phyloP scores from a whole-genome alignment of 2,329 filamentous ascomycete genomes.

The Scedosporium dehoogii region DNA sequence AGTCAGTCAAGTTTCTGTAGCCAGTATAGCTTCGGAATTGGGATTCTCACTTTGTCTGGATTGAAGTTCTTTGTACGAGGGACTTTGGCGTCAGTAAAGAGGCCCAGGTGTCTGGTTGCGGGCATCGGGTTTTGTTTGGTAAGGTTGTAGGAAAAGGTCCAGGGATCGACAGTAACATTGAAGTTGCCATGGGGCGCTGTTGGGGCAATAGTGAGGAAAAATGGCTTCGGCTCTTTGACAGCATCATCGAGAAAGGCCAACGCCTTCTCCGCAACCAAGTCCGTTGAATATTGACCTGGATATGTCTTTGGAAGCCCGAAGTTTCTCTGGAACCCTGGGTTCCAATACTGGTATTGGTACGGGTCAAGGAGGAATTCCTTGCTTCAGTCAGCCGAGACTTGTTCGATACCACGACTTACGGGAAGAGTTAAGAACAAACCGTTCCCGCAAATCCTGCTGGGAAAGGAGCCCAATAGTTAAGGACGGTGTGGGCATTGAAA shows the following conservation, averaged over 20 bases:
- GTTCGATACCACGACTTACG: slow-evolving; percentile 30
- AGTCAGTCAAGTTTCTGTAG: too few relatives aligned
- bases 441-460: slow-evolving; percentile 47
- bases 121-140: slow-evolving; percentile 11
- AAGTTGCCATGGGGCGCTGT: slow-evolving; percentile 22
- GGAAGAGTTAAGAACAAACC: slow-evolving; percentile 55
- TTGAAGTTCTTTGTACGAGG: slow-evolving; percentile 60
- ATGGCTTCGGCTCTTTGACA: slow-evolving; percentile 31
- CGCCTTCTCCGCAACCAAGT: slow-evolving; percentile 42
- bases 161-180: slow-evolving; percentile 13
- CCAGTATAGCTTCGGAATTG: too few relatives aligned
- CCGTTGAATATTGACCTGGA: slow-evolving; percentile 30
- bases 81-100: slow-evolving; percentile 49
- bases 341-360: slow-evolving; percentile 32
- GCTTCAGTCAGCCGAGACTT: slow-evolving; percentile 47
- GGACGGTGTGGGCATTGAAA: slow-evolving; percentile 38
- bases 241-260: slow-evolving; percentile 43
- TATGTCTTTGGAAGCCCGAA: slow-evolving; percentile 20
- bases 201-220: slow-evolving; percentile 47
- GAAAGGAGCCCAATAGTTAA: slow-evolving; percentile 40
- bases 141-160: neutral
- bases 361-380: slow-evolving; percentile 32
- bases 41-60: slow-evolving; percentile 22
- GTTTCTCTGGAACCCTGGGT: slow-evolving; percentile 37
- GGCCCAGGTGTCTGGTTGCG: slow-evolving; percentile 45